phyloP scores from a whole-genome alignment of 805 yeast genomes.

The Yueomyces sp. region DNA sequence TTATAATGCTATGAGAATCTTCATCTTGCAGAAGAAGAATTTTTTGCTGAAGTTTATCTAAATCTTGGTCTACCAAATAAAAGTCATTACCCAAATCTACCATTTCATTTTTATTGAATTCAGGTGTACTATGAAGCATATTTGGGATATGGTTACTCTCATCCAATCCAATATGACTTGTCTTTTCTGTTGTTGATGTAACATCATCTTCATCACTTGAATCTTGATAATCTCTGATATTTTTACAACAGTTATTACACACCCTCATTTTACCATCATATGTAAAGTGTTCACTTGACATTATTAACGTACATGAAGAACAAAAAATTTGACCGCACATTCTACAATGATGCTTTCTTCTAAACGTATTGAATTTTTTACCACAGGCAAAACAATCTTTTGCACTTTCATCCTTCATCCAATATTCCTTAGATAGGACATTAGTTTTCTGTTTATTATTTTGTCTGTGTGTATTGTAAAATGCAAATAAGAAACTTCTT shows the following conservation, averaged over 20 bases:
- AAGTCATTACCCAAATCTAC: not conserved
- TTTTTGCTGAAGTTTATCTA: conserved; percentile 7
- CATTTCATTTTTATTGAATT: not conserved
- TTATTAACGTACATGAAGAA: conserved; percentile 60
- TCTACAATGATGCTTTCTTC: conserved; percentile 90
- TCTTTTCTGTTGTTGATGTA: not conserved
- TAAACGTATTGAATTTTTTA: conserved; percentile 64
- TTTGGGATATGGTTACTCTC: not conserved
- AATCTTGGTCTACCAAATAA: not conserved
- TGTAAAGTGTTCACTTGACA: conserved; percentile 53
- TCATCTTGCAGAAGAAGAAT: conserved; percentile 18
- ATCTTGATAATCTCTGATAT: conserved; percentile 55
- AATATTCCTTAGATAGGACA: conserved; percentile 49
- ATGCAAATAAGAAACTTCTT: conserved; percentile 29
- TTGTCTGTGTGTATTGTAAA: conserved; percentile 22
- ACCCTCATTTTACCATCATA: conserved; percentile 57
- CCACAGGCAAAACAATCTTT: conserved; percentile 79
- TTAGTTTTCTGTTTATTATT: conserved; percentile 14
- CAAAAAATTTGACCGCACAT: conserved; percentile 95
- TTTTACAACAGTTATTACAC: conserved; percentile 56
- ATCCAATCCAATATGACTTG: not conserved
- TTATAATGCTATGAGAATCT: conserved; percentile 23
- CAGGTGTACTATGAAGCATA: conserved; percentile 2
- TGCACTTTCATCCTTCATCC: conserved; percentile 95
- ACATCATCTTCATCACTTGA: conserved; percentile 47